These are phyloP conservation scores for Pneumocystis carinii DNA, from an alignment of 1,139 yeast genomes.

Conservation along the genomic window DNA sequence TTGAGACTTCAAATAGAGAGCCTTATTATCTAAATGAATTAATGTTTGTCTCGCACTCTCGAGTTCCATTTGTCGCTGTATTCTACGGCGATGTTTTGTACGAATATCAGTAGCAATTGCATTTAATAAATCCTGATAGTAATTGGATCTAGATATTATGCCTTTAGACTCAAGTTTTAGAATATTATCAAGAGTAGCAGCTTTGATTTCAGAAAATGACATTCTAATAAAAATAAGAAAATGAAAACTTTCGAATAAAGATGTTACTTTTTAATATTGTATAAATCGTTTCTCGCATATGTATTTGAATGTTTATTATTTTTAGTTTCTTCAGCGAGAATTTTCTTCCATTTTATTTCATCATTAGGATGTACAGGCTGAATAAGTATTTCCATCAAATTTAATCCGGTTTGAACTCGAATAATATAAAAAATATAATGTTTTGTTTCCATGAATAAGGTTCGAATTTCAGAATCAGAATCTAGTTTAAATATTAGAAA, in stretches of 20 bases:
- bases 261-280: conserved; percentile 6
- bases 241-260: not conserved
- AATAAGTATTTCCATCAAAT: conserved; percentile 55
- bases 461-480: conserved; percentile 27
- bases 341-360: conserved; percentile 45
- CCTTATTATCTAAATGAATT: conserved; percentile 46
- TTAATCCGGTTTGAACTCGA: conserved; percentile 61
- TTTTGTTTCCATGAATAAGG: conserved; percentile 64
- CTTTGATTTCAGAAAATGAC: conserved; percentile 64
- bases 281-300: conserved; percentile 4
- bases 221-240: conserved; percentile 25
- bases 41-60: conserved; percentile 46
- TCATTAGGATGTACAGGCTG: conserved; percentile 56
- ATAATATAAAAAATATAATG: conserved; percentile 66
- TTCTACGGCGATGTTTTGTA: conserved; percentile 57
- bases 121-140: conserved; percentile 66
- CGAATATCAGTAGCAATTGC: conserved; percentile 76
- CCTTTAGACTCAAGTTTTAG: conserved; percentile 63
- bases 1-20: conserved; percentile 43
- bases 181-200: conserved; percentile 57
- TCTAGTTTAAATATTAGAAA: conserved; percentile 15
- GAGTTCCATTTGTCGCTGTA: conserved; percentile 47
- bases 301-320: conserved; percentile 19
- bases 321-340: conserved; percentile 35
- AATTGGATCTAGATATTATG: conserved; percentile 46